phyloP scores from a whole-genome alignment of 495 filamentous ascomycete genomes.

The Massariosphaeria phaeospora region DNA sequence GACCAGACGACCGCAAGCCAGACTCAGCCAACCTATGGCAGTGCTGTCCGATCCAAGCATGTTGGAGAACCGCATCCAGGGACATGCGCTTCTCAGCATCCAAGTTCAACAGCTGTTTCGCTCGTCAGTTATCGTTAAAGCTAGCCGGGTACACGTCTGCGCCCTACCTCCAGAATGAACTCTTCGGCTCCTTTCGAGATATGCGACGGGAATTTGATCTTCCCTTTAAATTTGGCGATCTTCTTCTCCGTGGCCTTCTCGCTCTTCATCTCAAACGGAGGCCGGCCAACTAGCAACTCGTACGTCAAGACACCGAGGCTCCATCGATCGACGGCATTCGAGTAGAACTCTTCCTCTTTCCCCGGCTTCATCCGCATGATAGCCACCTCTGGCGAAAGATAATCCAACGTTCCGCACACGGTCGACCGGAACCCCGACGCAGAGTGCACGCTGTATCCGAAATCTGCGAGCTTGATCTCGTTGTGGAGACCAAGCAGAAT shows the following conservation, averaged over 20 bases:
- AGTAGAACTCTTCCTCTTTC: constrained; percentile 7
- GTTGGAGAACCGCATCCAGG: constrained; percentile 13
- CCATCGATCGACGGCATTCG: constrained; percentile 24
- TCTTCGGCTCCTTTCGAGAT: constrained; percentile 11
- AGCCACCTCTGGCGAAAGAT: constrained; percentile 23
- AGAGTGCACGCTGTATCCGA: constrained; percentile 52
- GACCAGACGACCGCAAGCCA: too few relatives aligned
- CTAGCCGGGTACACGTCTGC: background rate
- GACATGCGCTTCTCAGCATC: constrained; percentile 16
- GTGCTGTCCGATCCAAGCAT: constrained; percentile 11
- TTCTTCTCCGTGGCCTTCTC: constrained; percentile 15
- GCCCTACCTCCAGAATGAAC: constrained; percentile 16
- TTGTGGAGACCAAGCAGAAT: constrained; percentile 72
- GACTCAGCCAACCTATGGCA: too few relatives aligned
- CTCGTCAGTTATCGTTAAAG: background rate
- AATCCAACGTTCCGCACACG: constrained; percentile 22
- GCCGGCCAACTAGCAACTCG: constrained; percentile 20
- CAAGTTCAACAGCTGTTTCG: constrained; percentile 9
- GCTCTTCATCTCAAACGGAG: constrained; percentile 21
- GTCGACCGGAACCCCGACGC: constrained; percentile 11
- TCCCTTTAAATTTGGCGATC: constrained; percentile 14
- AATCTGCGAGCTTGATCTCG: constrained; percentile 84
- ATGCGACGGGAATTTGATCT: constrained; percentile 10
- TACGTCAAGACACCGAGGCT: constrained; percentile 24
- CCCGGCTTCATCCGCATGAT: constrained; percentile 5